Percentiles rank a stretch among this genome's conserved stretches.
Conservation (phyloP, 768 basidiomycete genomes). For the Russula lepida region DNA sequence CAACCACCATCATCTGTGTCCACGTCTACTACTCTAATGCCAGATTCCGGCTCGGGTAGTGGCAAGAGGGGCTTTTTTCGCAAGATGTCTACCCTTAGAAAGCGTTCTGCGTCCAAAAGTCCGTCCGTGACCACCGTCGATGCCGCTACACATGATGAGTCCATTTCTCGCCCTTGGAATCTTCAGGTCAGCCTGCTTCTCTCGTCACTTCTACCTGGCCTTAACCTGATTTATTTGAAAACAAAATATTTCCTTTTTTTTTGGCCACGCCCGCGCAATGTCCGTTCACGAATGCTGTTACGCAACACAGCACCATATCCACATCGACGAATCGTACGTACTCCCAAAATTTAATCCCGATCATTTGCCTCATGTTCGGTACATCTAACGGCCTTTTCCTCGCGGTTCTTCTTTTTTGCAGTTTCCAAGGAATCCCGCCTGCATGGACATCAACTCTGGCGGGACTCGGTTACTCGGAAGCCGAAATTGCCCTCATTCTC, state of each 20-base stretch:
- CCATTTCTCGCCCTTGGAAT: slow-evolving; percentile 20
- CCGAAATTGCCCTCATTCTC: slow-evolving; percentile 19
- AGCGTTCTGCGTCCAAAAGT: slow-evolving; percentile 15
- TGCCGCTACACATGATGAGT: slow-evolving; percentile 7
- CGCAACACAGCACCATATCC: slow-evolving; percentile 16
- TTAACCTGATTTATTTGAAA: not conserved
- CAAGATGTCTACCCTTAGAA: slow-evolving; percentile 15
- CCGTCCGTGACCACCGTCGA: not conserved
- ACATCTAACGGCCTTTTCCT: not conserved
- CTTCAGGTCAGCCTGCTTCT: slow-evolving; percentile 12
- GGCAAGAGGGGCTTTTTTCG: slow-evolving; percentile 15
- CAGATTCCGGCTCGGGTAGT: not conserved
- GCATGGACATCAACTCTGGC: slow-evolving; percentile 14
- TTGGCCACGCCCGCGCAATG: not conserved
- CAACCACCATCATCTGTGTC: not conserved
- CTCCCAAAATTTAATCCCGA: not conserved
- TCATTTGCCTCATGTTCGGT: not conserved
- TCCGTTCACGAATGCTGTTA: not conserved
- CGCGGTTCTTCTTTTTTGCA: not conserved
- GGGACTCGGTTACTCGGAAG: slow-evolving; percentile 20
- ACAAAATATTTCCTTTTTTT: not conserved
- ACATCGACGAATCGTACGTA: slow-evolving; percentile 20
- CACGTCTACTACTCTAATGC: not conserved
- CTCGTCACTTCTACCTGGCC: not conserved
- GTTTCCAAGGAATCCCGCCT: slow-evolving; percentile 19